Base-by-base conservation (phyloP, 306 rosid genomes). In the Oemleria cerasiformis region DNA sequence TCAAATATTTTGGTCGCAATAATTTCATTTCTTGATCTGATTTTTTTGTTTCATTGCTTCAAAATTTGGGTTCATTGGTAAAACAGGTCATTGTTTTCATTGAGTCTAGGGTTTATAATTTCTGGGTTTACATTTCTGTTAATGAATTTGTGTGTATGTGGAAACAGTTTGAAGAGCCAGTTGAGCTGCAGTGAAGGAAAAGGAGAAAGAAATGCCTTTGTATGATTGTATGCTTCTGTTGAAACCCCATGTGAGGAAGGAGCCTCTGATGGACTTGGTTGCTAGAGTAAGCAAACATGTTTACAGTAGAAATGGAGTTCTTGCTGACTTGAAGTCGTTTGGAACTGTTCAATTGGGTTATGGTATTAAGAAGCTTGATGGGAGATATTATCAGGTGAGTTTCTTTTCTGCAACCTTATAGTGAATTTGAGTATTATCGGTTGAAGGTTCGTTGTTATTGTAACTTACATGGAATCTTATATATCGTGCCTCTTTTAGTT, bases 351-450 rank as follows among this genome's bases (percentile, higher is more conserved):
- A 91, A 5, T 80, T 94, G 81, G 97, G 97, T 50, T 94, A 94
- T 73, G 99, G 97, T 21, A 73, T 94, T 17, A 91, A 81, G 79
- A 94, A 94, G 84, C 92, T 87, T 36, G 99, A 94, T 72, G 99
- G 99, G 36, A 82, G 96, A 64, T 85, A 72, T 73, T 94, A 42
- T 77, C 88, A 94, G 99, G 97, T 93, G 40, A 15, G 21, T 59
- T 25, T 59, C 14, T n/a, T 39, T 63, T 25, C 11, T 20, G 41
- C 51, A 23, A 20, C 1, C 56, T 40, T 63, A 5, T 8, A 30
- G 6, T 65, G 13, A 40, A 65, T 0, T 38, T 57, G 5, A 49
- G 1, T 49, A 12, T 14, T 42, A 13, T 17, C 1, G 38, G 2
- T 34, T 34, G 42, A 14, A 15, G 41, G 1, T 20, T 55, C 16